Conservation (phyloP, 2,329 filamentous ascomycete species). For the Xylariaceae sp. region DNA sequence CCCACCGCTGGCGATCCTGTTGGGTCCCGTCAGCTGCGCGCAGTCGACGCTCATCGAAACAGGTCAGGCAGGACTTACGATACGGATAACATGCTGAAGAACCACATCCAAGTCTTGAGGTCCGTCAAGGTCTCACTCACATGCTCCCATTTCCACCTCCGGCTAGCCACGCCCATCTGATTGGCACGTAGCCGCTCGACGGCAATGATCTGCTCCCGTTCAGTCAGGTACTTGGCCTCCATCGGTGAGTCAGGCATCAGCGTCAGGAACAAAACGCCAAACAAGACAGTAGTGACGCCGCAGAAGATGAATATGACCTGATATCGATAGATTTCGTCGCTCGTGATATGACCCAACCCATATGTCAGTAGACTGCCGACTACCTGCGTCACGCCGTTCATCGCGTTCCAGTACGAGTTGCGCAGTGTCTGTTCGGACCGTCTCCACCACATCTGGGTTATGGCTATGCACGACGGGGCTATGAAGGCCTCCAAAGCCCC, state of each 20-base stretch:
- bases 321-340: conserved; percentile 42
- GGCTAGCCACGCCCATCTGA: conserved; percentile 69
- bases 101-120: conserved; percentile 54
- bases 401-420: conserved; percentile 49
- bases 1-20: conserved; percentile 35
- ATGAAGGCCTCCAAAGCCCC: conserved; percentile 47
- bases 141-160: conserved; percentile 66
- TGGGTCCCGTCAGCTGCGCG: background rate
- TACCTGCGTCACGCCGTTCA: conserved; percentile 53
- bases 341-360: conserved; percentile 46
- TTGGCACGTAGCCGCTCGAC: conserved; percentile 70
- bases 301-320: conserved; percentile 50
- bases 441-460: conserved; percentile 54
- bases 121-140: conserved; percentile 42
- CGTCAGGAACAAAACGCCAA: conserved; percentile 47
- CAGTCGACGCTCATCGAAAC: background rate
- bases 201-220: conserved; percentile 63
- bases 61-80: conserved; percentile 51
- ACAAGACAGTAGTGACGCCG: conserved; percentile 48
- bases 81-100: conserved; percentile 57
- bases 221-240: conserved; percentile 55
- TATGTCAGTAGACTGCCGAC: conserved; percentile 54
- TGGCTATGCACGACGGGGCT: conserved; percentile 48
- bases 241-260: conserved; percentile 64
- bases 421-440: conserved; percentile 48